Evolutionary conservation across 179 eudicot species (phyloP), one percentile per base, ranked within the genome.

Genomic region (Sideroxylon spinosum): DNA sequence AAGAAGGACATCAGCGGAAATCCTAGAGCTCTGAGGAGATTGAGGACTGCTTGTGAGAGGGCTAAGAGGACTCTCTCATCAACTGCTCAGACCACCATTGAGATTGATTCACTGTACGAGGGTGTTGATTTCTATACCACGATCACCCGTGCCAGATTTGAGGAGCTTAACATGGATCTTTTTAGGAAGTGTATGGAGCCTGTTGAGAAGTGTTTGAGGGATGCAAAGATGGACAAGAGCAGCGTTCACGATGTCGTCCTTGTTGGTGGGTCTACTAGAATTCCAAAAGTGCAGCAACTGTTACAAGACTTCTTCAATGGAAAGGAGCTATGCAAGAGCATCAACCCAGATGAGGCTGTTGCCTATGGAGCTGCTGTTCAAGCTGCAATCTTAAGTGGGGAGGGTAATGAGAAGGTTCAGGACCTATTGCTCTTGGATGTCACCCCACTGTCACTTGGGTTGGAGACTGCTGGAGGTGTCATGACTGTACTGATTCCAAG

Each of bases 91-190:
- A 59, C 63, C 25, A 59, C 63, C 63, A 59, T 59, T 19, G 63
- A 59, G n/a, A 59, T 59, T 59, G 63, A 59, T 20, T 59, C 63
- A 0, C 2, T 63, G 32, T 25, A 63, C 0, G 67, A 63, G 32
- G 67, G 67, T 63, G 19, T 63, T 63, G 67, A 63, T 63, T 63
- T 63, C 67, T 63, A 63, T 11, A 4, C 67, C 32, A 25, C 67
- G 3, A 63, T 23, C 6, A 63, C 32, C 32, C 67, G 32, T 14
- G 67, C 67, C 3, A 25, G 67, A 25, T 63, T 63, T 9, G 67
- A 25, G 32, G 67, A 63, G 20, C 67, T 63, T 19, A 63, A 63
- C 32, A 63, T 63, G 67, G 67, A 63, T 63, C 67, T 23, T 14
- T 63, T 63, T 9, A 25, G 32, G 29, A 63, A 25, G 32, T 63